phyloP scores from a whole-genome alignment of 306 rosid species.

The Sophora flavescens region DNA sequence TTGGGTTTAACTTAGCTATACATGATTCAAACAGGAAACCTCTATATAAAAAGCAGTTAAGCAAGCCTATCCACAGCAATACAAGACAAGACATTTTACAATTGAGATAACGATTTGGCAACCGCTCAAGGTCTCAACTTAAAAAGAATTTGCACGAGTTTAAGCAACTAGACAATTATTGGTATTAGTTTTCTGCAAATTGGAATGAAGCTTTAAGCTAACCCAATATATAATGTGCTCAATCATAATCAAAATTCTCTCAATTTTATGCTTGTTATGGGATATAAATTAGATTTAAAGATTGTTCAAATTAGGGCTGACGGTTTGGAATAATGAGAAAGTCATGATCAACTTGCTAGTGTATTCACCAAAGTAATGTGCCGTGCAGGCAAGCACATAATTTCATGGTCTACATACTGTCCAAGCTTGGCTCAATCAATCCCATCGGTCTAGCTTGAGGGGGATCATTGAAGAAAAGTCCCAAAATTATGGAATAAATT shows the following conservation, averaged over 20 bases:
- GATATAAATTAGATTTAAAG: not conserved
- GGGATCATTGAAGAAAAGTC: not conserved
- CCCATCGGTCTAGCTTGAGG: too few relatives aligned
- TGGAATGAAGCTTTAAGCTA: slow-evolving; percentile 6
- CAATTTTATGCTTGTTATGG: not conserved
- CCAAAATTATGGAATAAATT: not conserved
- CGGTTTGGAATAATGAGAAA: too few relatives aligned
- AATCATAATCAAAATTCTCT: not conserved
- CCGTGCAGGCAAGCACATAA: too few relatives aligned
- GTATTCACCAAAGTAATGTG: too few relatives aligned
- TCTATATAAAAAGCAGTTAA: slow-evolving; percentile 9
- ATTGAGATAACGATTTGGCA: slow-evolving; percentile 43
- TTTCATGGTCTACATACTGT: too few relatives aligned
- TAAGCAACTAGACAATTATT: not conserved
- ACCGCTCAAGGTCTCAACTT: not conserved
- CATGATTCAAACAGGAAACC: slow-evolving; percentile 31
- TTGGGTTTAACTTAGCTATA: slow-evolving; percentile 42
- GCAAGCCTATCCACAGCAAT: slow-evolving; percentile 35
- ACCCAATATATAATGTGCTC: not conserved
- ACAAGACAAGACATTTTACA: slow-evolving; percentile 36
- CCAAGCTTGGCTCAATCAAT: too few relatives aligned
- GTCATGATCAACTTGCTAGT: too few relatives aligned
- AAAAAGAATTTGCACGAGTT: slow-evolving; percentile 1
- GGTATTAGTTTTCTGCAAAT: not conserved
- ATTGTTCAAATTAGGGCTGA: not conserved